phyloP scores from a whole-genome alignment of 371 early-diverging fungal species.

The Apophysomyces trapeziformis region DNA sequence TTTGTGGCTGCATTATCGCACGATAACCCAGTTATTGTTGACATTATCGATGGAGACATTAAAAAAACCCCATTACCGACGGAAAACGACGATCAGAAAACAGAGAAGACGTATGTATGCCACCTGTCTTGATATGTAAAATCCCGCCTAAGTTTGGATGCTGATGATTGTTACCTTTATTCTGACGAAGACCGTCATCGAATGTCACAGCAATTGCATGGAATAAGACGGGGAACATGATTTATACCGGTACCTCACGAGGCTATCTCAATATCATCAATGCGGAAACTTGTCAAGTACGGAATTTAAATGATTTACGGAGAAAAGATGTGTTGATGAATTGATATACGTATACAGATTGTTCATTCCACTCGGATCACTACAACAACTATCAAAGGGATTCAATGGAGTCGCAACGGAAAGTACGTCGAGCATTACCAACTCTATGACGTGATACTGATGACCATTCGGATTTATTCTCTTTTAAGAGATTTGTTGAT shows the following conservation, averaged over 20 bases:
- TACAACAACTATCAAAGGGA: constrained; percentile 62
- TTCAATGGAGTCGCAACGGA: constrained; percentile 65
- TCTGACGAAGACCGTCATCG: constrained; percentile 17
- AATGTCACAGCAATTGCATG: constrained; percentile 42
- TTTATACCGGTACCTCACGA: constrained; percentile 76
- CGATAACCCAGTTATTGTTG: constrained; percentile 56
- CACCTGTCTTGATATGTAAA: background rate
- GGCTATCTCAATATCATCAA: constrained; percentile 70
- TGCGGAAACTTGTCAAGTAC: constrained; percentile 57
- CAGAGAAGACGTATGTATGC: constrained; percentile 18
- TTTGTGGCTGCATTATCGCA: constrained; percentile 63
- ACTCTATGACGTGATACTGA: background rate
- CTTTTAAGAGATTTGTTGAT: constrained; percentile 67
- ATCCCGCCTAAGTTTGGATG: too few species aligned
- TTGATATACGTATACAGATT: constrained; percentile 21
- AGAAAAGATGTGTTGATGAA: background rate
- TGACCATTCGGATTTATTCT: background rate
- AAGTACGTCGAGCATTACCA: constrained; percentile 25
- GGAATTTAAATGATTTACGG: background rate
- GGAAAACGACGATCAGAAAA: constrained; percentile 26
- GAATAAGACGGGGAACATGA: constrained; percentile 63
- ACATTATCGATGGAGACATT: constrained; percentile 42
- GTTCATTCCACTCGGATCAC: constrained; percentile 49
- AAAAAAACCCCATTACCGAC: constrained; percentile 24
- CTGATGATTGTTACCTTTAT: background rate